These are phyloP conservation scores for Penicillium macrosclerotiorum DNA, from an alignment of 495 filamentous ascomycete species.

Conservation along the genomic window DNA sequence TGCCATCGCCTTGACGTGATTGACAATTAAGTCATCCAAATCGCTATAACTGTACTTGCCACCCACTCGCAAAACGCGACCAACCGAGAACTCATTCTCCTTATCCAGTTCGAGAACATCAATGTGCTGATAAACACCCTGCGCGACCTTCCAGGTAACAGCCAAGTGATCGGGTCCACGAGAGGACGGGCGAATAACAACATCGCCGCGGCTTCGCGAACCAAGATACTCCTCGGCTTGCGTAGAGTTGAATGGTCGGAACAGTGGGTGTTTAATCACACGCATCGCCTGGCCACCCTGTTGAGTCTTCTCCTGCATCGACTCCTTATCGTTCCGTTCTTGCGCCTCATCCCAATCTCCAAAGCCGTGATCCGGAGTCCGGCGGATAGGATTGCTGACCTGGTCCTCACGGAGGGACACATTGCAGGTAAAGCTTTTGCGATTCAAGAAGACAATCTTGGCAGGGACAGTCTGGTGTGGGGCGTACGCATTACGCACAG, in stretches of 20 bases:
- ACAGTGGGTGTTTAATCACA: constrained; percentile 95
- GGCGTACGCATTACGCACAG: constrained; percentile 57
- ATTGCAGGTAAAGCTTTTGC: constrained; percentile 74
- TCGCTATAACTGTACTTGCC: constrained; percentile 89
- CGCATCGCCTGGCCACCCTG: constrained; percentile 76
- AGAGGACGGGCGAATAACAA: constrained; percentile 91
- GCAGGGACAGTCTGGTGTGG: constrained; percentile 81
- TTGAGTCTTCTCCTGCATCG: constrained; percentile 77
- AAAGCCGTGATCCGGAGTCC: constrained; percentile 63
- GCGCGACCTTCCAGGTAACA: constrained; percentile 96
- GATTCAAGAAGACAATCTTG: constrained; percentile 82
- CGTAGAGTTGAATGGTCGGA: constrained; percentile 85
- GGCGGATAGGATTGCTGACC: constrained; percentile 65
- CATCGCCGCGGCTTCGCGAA: constrained; percentile 78
- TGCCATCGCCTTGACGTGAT: constrained; percentile 95
- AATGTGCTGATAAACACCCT: constrained; percentile 92
- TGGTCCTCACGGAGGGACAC: constrained; percentile 80
- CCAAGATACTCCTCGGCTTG: constrained; percentile 94
- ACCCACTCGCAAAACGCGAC: constrained; percentile 75
- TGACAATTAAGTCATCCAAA: constrained; percentile 95
- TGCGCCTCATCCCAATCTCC: constrained; percentile 83
- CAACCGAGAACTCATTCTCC: constrained; percentile 91
- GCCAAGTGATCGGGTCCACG: constrained; percentile 93
- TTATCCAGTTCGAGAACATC: constrained; percentile 97
- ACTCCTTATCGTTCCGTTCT: constrained; percentile 75